These are phyloP conservation scores for Monilinia aucupariae DNA, from an alignment of 2,329 filamentous ascomycete genomes.

Conservation along the genomic window DNA sequence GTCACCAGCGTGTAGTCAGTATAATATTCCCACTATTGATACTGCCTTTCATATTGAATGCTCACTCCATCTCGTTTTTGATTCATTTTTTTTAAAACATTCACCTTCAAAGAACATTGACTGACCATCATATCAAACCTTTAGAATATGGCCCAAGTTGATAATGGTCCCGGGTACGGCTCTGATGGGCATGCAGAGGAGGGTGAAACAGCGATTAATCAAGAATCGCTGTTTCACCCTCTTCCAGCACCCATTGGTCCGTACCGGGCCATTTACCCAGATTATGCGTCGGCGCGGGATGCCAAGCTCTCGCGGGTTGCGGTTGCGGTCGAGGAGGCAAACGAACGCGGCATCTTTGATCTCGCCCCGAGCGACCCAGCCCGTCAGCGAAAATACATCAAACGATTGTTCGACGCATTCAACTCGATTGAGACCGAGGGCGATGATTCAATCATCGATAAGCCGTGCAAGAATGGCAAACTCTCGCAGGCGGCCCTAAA, in stretches of 20 bases:
- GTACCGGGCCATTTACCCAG: conserved; percentile 6
- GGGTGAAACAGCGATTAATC: background rate
- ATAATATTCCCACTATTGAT: background rate
- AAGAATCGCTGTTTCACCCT: background rate
- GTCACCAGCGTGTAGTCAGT: conserved; percentile 1
- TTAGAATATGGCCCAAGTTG: background rate
- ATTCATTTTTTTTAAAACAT: background rate
- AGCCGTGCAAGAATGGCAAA: conserved; percentile 21
- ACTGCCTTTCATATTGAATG: background rate
- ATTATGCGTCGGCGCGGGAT: background rate
- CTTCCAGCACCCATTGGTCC: background rate
- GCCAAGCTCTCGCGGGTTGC: background rate
- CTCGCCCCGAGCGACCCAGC: background rate
- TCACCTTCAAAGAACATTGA: conserved; percentile 3
- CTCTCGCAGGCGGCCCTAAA: conserved; percentile 21
- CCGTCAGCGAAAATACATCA: conserved; percentile 10
- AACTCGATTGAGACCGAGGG: conserved; percentile 12
- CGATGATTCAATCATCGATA: conserved; percentile 21
- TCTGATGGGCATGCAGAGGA: background rate
- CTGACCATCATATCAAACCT: background rate
- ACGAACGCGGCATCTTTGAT: background rate
- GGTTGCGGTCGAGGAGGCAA: background rate
- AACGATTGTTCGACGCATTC: conserved; percentile 21
- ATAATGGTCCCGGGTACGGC: background rate
- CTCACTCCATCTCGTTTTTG: background rate